Conservation (phyloP, 176 grass and related monocot genomes). For the Bolboschoenus planiculmis region DNA sequence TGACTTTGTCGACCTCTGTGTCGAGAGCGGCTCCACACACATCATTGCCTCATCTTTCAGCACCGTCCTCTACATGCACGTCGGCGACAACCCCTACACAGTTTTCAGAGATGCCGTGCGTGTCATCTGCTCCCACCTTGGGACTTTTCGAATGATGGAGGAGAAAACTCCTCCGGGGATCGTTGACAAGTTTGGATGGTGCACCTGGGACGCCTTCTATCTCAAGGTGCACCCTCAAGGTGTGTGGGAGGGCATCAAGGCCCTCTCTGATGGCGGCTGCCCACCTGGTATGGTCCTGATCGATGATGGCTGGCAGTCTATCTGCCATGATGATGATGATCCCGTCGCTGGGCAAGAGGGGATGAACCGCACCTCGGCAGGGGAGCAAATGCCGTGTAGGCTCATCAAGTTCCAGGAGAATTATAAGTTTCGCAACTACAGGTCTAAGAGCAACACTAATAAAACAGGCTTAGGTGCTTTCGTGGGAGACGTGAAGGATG, state of each 20-base stretch:
- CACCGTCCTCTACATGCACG: conserved; percentile 52
- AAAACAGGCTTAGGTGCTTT: conserved; percentile 52
- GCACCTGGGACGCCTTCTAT: conserved; percentile 97
- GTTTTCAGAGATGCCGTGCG: conserved; percentile 38
- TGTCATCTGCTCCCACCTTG: conserved; percentile 47
- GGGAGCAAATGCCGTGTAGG: conserved; percentile 95
- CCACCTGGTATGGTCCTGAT: conserved; percentile 80
- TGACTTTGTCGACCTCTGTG: conserved; percentile 51
- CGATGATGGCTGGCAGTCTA: conserved; percentile 95
- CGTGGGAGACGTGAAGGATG: conserved; percentile 62
- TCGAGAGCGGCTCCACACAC: conserved; percentile 64
- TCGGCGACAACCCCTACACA: conserved; percentile 62
- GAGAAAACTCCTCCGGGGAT: conserved; percentile 81
- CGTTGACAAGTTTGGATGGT: conserved; percentile 95
- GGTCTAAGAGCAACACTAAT: conserved; percentile 5
- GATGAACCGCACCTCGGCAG: conserved; percentile 69
- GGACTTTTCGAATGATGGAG: conserved; percentile 63
- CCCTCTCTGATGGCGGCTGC: conserved; percentile 67
- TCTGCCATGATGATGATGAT: conserved; percentile 68
- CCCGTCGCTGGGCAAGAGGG: conserved; percentile 43
- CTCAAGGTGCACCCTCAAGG: conserved; percentile 73
- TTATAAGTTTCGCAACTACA: conserved; percentile 73
- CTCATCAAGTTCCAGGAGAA: conserved; percentile 92
- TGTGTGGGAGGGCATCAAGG: conserved; percentile 68
- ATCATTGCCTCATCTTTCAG: conserved; percentile 35